phyloP scores from a whole-genome alignment of 2,329 filamentous ascomycete genomes.

The Epichloe elymi region DNA sequence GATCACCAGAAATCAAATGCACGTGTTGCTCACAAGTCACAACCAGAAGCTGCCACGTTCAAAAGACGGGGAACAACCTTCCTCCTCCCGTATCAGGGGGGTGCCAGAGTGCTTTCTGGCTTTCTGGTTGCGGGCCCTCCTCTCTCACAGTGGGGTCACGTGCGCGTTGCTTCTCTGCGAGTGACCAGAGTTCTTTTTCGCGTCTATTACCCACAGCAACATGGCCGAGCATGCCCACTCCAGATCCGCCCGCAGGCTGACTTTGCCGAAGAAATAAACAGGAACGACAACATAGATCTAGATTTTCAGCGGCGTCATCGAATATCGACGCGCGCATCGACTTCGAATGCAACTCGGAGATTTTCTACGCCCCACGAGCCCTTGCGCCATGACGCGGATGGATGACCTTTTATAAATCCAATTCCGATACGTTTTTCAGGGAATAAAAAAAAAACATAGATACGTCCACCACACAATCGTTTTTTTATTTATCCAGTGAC shows the following conservation, averaged over 20 bases:
- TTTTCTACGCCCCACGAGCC: neutral
- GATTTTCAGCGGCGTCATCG: neutral
- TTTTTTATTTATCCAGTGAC: no score
- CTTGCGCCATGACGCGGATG: neutral
- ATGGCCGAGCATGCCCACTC: no score
- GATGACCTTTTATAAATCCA: neutral
- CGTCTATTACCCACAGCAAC: no score
- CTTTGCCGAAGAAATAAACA: neutral
- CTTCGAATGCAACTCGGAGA: neutral
- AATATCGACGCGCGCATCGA: neutral
- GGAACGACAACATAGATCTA: neutral
- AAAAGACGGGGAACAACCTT: no score
- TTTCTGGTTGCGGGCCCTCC: neutral
- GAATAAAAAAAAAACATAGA: neutral
- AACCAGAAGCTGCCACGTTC: no score
- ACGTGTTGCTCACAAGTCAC: no score
- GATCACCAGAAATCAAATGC: no score
- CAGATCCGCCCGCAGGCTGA: no score
- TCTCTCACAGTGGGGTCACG: conserved; percentile 11
- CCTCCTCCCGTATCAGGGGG: no score
- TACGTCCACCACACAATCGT: no score
- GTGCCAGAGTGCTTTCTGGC: no score
- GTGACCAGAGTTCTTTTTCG: no score
- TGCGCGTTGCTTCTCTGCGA: conserved; percentile 1
- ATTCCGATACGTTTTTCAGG: neutral